A percentile compares a stretch with the other conserved stretches of the same genome.
Evolutionary conservation across 352 stramenopile genomes (phyloP).

Genomic region (Thalassiosira mediterranea): DNA sequence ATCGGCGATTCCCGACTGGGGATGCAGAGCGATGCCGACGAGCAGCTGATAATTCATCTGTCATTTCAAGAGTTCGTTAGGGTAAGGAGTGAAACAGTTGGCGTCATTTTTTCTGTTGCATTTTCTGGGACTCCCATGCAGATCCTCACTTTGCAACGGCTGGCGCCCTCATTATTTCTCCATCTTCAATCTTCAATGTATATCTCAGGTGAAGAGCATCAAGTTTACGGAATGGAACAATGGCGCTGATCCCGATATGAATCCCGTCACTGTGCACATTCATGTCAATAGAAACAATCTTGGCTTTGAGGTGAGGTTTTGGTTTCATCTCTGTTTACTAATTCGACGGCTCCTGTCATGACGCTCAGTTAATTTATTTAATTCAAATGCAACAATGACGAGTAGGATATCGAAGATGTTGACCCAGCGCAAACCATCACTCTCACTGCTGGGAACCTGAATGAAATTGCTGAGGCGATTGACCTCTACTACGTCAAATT

Average conservation of each 20-base stretch:
- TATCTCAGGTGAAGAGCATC: slow-evolving; percentile 68
- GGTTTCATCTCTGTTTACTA: too few species aligned
- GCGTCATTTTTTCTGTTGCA: not conserved
- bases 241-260: slow-evolving; percentile 67
- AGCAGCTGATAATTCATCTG: slow-evolving; percentile 83
- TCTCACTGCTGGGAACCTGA: slow-evolving; percentile 68
- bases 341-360: too few species aligned
- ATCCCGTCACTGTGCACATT: slow-evolving; percentile 70
- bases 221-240: slow-evolving; percentile 81
- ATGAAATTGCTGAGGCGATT: slow-evolving; percentile 62
- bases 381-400: not conserved
- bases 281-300: slow-evolving; percentile 81
- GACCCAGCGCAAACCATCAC: slow-evolving; percentile 73
- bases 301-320: slow-evolving; percentile 68
- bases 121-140: too few species aligned
- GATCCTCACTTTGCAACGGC: too few species aligned
- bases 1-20: slow-evolving; percentile 78
- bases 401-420: slow-evolving; percentile 78
- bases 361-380: not conserved
- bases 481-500: slow-evolving; percentile 80
- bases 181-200: slow-evolving; percentile 3
- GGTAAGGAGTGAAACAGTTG: slow-evolving; percentile 38
- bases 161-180: too few species aligned
- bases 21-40: slow-evolving; percentile 80
- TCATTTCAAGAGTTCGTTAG: slow-evolving; percentile 82